Evolutionary conservation across 164 flowering plant species (phyloP).

Genomic region (Cinnamomum micranthum): DNA sequence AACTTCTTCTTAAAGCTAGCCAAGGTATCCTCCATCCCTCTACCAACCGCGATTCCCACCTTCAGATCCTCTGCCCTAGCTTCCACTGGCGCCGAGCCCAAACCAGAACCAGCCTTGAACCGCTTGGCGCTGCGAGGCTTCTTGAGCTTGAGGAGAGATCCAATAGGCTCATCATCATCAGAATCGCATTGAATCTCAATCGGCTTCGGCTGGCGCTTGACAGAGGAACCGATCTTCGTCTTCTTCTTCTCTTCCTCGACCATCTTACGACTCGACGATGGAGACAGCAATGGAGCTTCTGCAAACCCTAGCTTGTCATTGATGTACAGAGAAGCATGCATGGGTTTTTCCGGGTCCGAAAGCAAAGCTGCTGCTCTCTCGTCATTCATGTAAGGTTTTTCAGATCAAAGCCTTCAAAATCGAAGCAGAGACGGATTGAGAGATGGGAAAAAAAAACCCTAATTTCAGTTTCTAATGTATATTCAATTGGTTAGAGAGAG

Average conservation of each 20-base stretch:
- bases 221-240: not conserved
- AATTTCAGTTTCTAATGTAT: no score
- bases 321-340: not conserved
- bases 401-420: not conserved
- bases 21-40: conserved; percentile 16
- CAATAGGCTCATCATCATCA: conserved; percentile 18
- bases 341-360: not conserved
- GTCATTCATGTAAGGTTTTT: not conserved
- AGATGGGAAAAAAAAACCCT: no score
- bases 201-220: conserved; percentile 6
- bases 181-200: conserved; percentile 12
- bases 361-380: not conserved
- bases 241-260: conserved; percentile 12
- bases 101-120: conserved; percentile 4
- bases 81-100: not conserved
- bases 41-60: conserved; percentile 3
- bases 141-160: conserved; percentile 16
- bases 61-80: conserved; percentile 5
- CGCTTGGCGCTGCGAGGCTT: conserved; percentile 8
- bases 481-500: no score
- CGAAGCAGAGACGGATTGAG: no score
- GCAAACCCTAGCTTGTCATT: not conserved
- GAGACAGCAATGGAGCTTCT: not conserved
- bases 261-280: not conserved
- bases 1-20: conserved; percentile 18